A percentile compares a stretch with the other conserved stretches of the same genome.
Evolutionary conservation across 179 eudicot genomes (phyloP).

Genomic region (Spinacia oleracea): DNA sequence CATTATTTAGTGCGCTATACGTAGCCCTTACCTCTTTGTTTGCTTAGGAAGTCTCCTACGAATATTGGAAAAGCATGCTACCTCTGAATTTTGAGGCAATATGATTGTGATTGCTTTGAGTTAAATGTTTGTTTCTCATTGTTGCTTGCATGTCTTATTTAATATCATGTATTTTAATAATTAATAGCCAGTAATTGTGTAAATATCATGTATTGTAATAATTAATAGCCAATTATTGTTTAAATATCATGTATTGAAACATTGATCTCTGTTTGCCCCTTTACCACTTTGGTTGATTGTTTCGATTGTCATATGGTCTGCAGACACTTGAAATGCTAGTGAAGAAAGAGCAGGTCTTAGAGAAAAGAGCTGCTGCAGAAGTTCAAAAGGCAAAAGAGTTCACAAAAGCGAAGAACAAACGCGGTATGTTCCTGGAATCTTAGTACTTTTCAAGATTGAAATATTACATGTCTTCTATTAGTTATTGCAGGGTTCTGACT

Average conservation of each 20-base stretch:
- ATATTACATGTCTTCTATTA: background rate
- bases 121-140: background rate
- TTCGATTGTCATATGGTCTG: slow-evolving; percentile 11
- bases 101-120: background rate
- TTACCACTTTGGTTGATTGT: background rate
- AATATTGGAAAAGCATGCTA: background rate
- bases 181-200: background rate
- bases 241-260: background rate
- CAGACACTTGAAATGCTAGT: slow-evolving; percentile 82
- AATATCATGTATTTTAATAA: background rate
- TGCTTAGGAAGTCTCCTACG: background rate
- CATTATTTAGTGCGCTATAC: background rate
- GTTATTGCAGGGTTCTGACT: slow-evolving; percentile 8
- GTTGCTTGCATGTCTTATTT: background rate
- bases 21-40: background rate
- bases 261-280: background rate
- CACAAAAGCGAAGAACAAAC: slow-evolving; percentile 70
- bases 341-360: slow-evolving; percentile 62
- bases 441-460: background rate
- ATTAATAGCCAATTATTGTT: background rate
- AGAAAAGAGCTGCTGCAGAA: slow-evolving; percentile 65
- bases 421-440: slow-evolving; percentile 48
- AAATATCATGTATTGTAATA: background rate
- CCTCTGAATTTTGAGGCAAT: background rate
- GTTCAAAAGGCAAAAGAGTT: slow-evolving; percentile 75